These are phyloP conservation scores for Athelia sp. DNA, from an alignment of 1,284 basidiomycete genomes.

Conservation along the genomic window DNA sequence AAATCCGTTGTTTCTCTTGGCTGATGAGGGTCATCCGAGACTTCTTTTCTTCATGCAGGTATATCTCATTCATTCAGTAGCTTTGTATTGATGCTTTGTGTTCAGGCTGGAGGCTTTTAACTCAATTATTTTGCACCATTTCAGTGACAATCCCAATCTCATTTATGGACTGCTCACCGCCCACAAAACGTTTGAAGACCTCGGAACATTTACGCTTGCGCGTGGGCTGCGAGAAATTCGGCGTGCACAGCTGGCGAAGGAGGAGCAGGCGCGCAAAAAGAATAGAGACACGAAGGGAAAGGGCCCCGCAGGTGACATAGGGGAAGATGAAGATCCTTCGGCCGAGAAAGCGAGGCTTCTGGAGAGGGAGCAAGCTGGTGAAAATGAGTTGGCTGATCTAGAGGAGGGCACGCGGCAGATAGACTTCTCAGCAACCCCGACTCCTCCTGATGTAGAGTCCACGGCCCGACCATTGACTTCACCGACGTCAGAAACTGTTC, in stretches of 20 bases:
- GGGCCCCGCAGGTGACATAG: slow-evolving; percentile 25
- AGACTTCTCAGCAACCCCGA: neutral
- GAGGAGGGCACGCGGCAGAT: slow-evolving; percentile 6
- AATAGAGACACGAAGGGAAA: slow-evolving; percentile 30
- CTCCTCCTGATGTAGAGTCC: slow-evolving; percentile 15
- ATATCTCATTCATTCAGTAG: neutral
- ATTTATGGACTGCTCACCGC: slow-evolving; percentile 82
- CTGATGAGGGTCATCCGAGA: slow-evolving; percentile 91
- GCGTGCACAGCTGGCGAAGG: slow-evolving; percentile 66
- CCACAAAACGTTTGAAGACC: slow-evolving; percentile 79
- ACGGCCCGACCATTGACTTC: slow-evolving; percentile 31
- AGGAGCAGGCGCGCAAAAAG: slow-evolving; percentile 48
- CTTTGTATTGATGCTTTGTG: slow-evolving; percentile 6
- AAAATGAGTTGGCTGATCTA: slow-evolving; percentile 11
- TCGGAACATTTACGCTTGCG: slow-evolving; percentile 85
- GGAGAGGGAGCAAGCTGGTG: slow-evolving; percentile 33
- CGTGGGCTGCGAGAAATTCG: slow-evolving; percentile 82
- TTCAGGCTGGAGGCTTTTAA: slow-evolving; percentile 88
- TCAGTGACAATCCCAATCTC: slow-evolving; percentile 80
- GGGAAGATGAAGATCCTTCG: slow-evolving; percentile 33
- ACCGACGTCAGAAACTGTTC: slow-evolving; percentile 33
- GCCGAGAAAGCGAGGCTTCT: slow-evolving; percentile 62
- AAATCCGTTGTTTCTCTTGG: slow-evolving; percentile 82
- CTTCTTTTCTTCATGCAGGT: slow-evolving; percentile 84
- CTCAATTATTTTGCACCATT: slow-evolving; percentile 68